A percentile compares a stretch with the other conserved stretches of the same genome.
Evolutionary conservation across 179 eudicot genomes (phyloP).

Genomic region (Nepenthes alata): DNA sequence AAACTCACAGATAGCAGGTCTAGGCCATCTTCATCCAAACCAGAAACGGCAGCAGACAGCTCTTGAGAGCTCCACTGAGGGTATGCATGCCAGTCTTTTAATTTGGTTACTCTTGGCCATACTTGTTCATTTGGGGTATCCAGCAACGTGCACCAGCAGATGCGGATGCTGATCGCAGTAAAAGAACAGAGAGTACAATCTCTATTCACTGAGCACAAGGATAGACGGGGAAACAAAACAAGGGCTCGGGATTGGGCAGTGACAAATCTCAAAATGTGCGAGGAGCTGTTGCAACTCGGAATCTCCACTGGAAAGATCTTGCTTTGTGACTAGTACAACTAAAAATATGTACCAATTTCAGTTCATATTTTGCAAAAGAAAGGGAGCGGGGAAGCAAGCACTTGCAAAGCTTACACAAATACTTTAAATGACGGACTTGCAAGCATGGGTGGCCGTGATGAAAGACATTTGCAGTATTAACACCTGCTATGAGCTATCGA

Average conservation of each 20-base stretch:
- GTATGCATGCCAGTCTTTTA: slow-evolving; percentile 90
- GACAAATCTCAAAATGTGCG: slow-evolving; percentile 70
- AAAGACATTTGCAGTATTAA: too few relatives aligned
- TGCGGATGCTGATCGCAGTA: too few relatives aligned
- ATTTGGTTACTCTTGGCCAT: slow-evolving; percentile 88
- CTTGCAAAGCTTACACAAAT: too few relatives aligned
- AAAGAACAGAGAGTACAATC: neutral
- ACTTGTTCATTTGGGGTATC: slow-evolving; percentile 87
- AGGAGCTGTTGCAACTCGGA: slow-evolving; percentile 84
- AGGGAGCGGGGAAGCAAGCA: too few relatives aligned
- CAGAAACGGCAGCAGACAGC: slow-evolving; percentile 54
- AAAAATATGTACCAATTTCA: neutral
- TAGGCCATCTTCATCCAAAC: slow-evolving; percentile 60
- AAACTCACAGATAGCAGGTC: slow-evolving; percentile 60
- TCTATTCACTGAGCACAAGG: neutral
- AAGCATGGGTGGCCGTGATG: too few relatives aligned
- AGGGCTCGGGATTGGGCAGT: too few relatives aligned
- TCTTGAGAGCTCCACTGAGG: slow-evolving; percentile 83
- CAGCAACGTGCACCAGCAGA: slow-evolving; percentile 34
- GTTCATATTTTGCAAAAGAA: too few relatives aligned
- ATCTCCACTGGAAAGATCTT: slow-evolving; percentile 86
- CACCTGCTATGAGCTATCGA: too few relatives aligned
- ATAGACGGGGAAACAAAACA: neutral
- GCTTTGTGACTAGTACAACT: slow-evolving; percentile 84
- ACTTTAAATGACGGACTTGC: too few relatives aligned